phyloP scores from a whole-genome alignment of 768 basidiomycete species.

The Boletus insuetus region DNA sequence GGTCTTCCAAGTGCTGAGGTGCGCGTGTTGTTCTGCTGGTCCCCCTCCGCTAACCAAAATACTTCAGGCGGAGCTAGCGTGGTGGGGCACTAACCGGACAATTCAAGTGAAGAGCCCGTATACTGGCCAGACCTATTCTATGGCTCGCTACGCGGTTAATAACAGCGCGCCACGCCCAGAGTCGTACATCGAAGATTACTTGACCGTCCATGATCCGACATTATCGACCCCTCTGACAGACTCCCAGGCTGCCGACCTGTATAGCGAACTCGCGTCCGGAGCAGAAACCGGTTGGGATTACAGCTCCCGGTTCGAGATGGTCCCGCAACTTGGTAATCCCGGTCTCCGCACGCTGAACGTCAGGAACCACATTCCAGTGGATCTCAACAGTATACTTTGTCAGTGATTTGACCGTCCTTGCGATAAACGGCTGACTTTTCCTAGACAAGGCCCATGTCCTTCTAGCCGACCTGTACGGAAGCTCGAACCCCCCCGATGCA shows the following conservation, averaged over 20 bases:
- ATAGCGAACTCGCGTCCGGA: conserved; percentile 83
- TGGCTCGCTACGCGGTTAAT: conserved; percentile 73
- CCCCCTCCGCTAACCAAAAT: not conserved
- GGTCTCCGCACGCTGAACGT: conserved; percentile 73
- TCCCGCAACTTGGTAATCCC: conserved; percentile 40
- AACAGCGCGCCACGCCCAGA: conserved; percentile 90
- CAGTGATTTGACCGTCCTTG: conserved; percentile 75
- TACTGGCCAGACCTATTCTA: conserved; percentile 59
- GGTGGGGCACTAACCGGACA: conserved; percentile 80
- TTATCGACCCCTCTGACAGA: conserved; percentile 56
- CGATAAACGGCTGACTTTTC: conserved; percentile 56
- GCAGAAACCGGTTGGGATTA: conserved; percentile 68
- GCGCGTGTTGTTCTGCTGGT: conserved; percentile 7
- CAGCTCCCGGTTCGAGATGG: conserved; percentile 45
- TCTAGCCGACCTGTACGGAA: conserved; percentile 58
- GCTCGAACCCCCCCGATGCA: conserved; percentile 42
- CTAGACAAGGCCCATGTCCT: conserved; percentile 62
- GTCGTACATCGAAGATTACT: conserved; percentile 77
- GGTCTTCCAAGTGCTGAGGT: conserved; percentile 87
- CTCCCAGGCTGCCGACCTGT: conserved; percentile 59
- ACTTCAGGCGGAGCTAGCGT: conserved; percentile 68
- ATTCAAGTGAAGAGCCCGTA: conserved; percentile 66
- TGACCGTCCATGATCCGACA: conserved; percentile 67
- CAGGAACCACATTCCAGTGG: conserved; percentile 64
- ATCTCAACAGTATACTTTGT: conserved; percentile 86